Evolutionary conservation across 306 rosid species (phyloP), one percentile per base, ranked within the genome.

Genomic region (Medicago ruthenica): DNA sequence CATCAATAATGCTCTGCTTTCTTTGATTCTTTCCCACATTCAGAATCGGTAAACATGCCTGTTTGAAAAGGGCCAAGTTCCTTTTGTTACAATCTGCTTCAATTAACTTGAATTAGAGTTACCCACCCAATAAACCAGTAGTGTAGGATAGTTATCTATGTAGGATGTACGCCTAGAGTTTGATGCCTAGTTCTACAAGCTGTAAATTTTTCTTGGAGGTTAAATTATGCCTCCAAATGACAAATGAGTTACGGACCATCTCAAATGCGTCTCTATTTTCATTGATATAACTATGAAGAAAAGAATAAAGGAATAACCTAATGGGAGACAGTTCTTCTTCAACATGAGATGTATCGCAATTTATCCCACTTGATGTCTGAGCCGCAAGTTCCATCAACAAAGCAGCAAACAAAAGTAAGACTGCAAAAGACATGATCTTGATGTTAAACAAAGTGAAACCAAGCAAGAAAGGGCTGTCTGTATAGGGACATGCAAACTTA

Each of bases 351-450:
- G 78, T 58, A 79, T 80, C 85, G 66, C 53, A 77, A 72, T 79
- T 84, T 80, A 95, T 92, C 85, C 99, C 97, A 82, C 85, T 88
- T 17, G 99, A 85, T 62, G 90, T 84, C 70, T 87, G 93, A 6
- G 99, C 99, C 7, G 98, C 98, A 51, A 95, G 87, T 82, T 95
- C 99, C 97, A 95, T 87, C 66, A 95, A 75, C 74, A 95, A 79
- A 59, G 99, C 99, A 83, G 99, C 91, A 88, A 92, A 68, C 63
- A 92, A 67, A 64, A 95, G 96, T 65, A 92, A 86, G 86, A 81
- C 99, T 80, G 85, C 79, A 73, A 50, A 66, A 42, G 69, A 76
- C 41, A 34, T 20, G 63, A 40, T 76, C 65, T 27, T 59, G 48
- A 72, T 17, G 63, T 53, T 71, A 60, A 42, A 48, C 47, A 80